Base-by-base conservation (phyloP, 2,329 filamentous ascomycete genomes). In the Gaeumannomyces tritici region DNA sequence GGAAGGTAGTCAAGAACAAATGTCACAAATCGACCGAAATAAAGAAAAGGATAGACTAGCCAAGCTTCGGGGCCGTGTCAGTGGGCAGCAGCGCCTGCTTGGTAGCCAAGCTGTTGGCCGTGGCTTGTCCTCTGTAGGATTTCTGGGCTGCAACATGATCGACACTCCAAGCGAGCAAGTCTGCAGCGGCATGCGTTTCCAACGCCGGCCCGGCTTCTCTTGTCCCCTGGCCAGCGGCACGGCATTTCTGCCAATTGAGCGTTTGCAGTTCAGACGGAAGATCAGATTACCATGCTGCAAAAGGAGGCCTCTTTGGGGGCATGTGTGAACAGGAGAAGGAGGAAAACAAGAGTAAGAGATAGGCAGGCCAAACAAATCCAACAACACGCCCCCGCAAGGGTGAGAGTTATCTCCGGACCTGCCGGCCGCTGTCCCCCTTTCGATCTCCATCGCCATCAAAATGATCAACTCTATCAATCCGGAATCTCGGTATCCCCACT, bases 181-280 rank as follows among this genome's bases (percentile, higher is more conserved):
- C 68, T 71, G 67, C 62, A 62, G 70, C 69, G 64, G 33, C 60
- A 65, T 64, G 59, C 63, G 69, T 71, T 42, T 69, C 63, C 67
- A 71, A 60, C 64, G 51, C 42, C 35, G 2, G 42, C 59, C 61
- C 62, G 59, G 59, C 59, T 63, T 29, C 56, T 8, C 4, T n/a
- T n/a, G 42, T 47, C 35, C 29, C 28, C 27, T 56, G 55, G 29
- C 47, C 42, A 33, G 6, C 42, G 42, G 42, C 42, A 21, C 21
- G 21, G 21, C 11, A 51, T n/a, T 51, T 51, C 42, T 51, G 42
- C n/a, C 42, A 51, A 51, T 8, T 51, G 21, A 7, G 42, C 42
- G 11, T n/a, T 18, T 9, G 6, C 1, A 51, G 21, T 51, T 51
- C 18, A n/a, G 42, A 51, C 42, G 42, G 21, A 51, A n/a, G 42